phyloP scores from a whole-genome alignment of 169 alveolate genomes.

The Plasmodium ovale region DNA sequence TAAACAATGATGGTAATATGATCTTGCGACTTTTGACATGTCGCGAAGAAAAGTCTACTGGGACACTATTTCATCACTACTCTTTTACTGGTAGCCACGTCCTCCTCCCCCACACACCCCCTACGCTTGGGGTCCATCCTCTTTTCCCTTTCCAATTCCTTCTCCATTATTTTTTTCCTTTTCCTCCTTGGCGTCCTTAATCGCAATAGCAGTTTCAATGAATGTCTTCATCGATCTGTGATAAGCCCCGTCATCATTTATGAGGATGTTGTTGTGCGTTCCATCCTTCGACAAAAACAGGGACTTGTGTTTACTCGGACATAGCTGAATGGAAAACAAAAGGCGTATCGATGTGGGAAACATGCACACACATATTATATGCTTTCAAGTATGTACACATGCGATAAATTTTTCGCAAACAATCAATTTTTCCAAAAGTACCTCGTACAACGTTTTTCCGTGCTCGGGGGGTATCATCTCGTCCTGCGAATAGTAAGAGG shows the following conservation, averaged over 20 bases:
- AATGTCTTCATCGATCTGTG: conserved; percentile 9
- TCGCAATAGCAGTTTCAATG: background rate
- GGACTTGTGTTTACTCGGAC: conserved; percentile 21
- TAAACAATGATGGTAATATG: no score
- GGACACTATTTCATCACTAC: no score
- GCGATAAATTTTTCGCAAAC: no score
- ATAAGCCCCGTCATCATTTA: conserved; percentile 31
- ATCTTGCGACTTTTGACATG: no score
- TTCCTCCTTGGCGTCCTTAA: background rate
- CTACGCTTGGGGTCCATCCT: background rate
- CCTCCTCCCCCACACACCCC: background rate
- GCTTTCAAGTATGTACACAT: no score
- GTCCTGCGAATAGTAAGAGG: conserved; percentile 21
- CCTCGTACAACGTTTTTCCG: conserved; percentile 13
- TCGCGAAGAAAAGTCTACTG: no score
- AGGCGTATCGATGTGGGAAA: background rate
- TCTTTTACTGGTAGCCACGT: no score
- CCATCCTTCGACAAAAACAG: conserved; percentile 17
- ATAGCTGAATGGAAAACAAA: background rate
- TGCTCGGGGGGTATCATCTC: conserved; percentile 21
- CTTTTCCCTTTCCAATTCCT: background rate
- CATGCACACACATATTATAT: no score
- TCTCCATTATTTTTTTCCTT: background rate
- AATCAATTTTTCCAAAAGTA: no score
- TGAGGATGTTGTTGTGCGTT: conserved; percentile 25